Percentiles rank a stretch among this genome's conserved stretches.
phyloP scores from a whole-genome alignment of 1,284 basidiomycete species.

The Sanghuangporus sanghuang region DNA sequence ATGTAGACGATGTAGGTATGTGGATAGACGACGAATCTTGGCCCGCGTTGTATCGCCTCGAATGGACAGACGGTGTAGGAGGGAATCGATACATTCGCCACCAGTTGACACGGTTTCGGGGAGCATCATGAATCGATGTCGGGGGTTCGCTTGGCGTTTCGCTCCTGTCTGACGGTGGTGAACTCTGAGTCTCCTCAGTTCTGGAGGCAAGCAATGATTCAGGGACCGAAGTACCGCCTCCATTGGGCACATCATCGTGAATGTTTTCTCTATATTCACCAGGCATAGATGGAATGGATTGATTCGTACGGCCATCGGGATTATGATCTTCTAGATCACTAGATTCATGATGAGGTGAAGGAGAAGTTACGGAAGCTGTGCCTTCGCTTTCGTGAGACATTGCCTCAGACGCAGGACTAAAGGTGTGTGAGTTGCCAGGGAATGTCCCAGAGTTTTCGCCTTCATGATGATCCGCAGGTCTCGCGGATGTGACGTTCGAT shows the following conservation, averaged over 20 bases:
- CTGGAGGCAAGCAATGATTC: no score
- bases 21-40: constrained; percentile 1
- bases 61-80: constrained; percentile 41
- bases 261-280: no score
- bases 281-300: no score
- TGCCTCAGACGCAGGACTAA: no score
- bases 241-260: no score
- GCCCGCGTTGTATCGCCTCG: constrained; percentile 11
- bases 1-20: not conserved
- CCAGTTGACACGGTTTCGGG: constrained; percentile 60
- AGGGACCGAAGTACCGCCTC: no score
- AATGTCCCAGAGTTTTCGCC: not conserved
- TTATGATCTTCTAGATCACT: no score
- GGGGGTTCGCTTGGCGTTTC: not conserved
- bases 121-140: constrained; percentile 4
- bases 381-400: no score
- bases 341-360: no score
- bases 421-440: no score
- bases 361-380: no score
- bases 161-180: not conserved
- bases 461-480: not conserved
- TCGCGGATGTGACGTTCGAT: not conserved
- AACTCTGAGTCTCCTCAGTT: not conserved
- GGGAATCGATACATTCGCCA: constrained; percentile 78
- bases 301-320: no score